Conservation (phyloP, 495 filamentous ascomycete species). For the Penicillium lividum region DNA sequence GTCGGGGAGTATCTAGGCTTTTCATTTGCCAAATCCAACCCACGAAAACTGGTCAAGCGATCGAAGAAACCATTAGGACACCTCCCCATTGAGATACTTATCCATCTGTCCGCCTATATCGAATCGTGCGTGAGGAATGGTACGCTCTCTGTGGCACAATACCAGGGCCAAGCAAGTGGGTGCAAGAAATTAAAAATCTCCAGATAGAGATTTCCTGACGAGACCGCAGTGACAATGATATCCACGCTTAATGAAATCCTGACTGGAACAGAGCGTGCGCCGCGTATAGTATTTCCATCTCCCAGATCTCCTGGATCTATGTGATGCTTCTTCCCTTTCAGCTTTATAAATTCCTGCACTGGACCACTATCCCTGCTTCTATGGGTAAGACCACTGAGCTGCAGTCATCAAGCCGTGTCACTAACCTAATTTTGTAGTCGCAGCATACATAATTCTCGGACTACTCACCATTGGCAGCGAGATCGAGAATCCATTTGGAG, state of each 20-base stretch:
- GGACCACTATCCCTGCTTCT: slow-evolving; percentile 84
- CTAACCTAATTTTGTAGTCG: slow-evolving; percentile 36
- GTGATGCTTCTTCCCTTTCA: slow-evolving; percentile 84
- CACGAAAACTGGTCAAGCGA: slow-evolving; percentile 68
- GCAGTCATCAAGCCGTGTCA: not conserved
- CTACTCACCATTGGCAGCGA: slow-evolving; percentile 82
- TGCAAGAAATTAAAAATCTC: slow-evolving; percentile 2
- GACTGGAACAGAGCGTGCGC: slow-evolving; percentile 72
- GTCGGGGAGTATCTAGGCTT: slow-evolving; percentile 70
- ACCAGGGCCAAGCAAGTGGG: slow-evolving; percentile 49
- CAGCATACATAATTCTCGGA: slow-evolving; percentile 89
- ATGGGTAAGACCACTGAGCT: slow-evolving; percentile 49
- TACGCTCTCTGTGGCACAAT: slow-evolving; percentile 51
- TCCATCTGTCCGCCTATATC: slow-evolving; percentile 66
- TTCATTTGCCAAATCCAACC: slow-evolving; percentile 70
- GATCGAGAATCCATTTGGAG: slow-evolving; percentile 87
- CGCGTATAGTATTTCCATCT: slow-evolving; percentile 82
- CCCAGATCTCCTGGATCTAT: slow-evolving; percentile 88
- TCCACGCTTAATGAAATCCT: slow-evolving; percentile 69
- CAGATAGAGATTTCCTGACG: not conserved
- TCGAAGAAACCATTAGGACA: slow-evolving; percentile 67
- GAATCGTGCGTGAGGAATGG: slow-evolving; percentile 57
- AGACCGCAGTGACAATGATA: slow-evolving; percentile 36
- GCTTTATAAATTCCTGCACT: slow-evolving; percentile 59
- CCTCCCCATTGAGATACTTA: slow-evolving; percentile 75